Evolutionary conservation across 139 green algal species (phyloP).

Genomic region (Desmodesmus armatus): DNA sequence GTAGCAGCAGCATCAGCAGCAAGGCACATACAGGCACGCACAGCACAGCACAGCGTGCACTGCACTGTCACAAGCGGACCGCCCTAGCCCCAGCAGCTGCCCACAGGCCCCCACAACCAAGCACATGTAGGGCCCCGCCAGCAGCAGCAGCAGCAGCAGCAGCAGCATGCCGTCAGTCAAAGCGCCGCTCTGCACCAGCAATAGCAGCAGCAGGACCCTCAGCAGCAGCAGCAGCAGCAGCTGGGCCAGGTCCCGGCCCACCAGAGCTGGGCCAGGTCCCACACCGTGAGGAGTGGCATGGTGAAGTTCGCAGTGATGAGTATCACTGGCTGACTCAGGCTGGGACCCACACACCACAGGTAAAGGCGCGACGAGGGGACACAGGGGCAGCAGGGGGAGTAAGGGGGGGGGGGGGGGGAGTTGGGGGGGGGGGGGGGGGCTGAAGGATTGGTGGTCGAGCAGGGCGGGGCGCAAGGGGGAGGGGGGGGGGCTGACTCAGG

Average conservation of each 20-base stretch:
- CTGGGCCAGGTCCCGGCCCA: not conserved
- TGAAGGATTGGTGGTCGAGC: not conserved
- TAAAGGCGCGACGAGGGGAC: not conserved
- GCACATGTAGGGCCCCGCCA: not conserved
- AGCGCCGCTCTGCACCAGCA: not conserved
- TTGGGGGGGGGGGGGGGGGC: too few relatives aligned
- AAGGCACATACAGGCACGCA: too few relatives aligned
- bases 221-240: slow-evolving; percentile 40
- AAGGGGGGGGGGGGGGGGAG: not conserved
- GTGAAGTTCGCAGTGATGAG: not conserved
- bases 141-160: slow-evolving; percentile 31
- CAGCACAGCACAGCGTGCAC: not conserved
- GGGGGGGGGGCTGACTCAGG: not conserved
- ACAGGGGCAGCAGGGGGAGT: not conserved
- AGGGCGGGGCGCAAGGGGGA: not conserved
- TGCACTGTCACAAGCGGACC: not conserved
- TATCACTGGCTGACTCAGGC: not conserved
- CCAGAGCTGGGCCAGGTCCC: not conserved
- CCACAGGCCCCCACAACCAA: not conserved
- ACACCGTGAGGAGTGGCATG: not conserved
- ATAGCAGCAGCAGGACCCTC: not conserved
- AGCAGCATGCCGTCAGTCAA: not conserved
- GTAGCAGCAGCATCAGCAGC: too few relatives aligned
- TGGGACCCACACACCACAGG: not conserved
- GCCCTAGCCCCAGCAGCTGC: not conserved